Evolutionary conservation across 306 rosid genomes (phyloP).

Genomic region (Casuarina glauca): DNA sequence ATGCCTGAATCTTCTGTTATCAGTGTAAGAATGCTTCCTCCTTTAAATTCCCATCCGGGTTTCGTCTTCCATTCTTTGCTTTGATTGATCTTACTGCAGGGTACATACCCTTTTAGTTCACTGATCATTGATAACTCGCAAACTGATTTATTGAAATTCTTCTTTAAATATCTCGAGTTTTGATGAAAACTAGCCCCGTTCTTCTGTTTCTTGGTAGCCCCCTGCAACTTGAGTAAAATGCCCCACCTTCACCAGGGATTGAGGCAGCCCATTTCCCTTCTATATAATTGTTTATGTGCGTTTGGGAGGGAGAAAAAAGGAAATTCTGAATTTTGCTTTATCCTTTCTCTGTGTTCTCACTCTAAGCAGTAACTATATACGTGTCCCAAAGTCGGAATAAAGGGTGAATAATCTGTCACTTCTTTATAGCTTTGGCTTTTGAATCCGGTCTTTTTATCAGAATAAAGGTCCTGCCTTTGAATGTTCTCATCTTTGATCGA

Average conservation of each 20-base stretch:
- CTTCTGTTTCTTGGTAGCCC: background rate
- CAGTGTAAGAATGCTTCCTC: constrained; percentile 47
- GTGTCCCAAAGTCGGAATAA: too few species aligned
- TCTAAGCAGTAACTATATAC: too few species aligned
- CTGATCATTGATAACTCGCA: background rate
- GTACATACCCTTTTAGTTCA: background rate
- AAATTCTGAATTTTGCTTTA: too few species aligned
- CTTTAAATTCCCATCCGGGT: background rate
- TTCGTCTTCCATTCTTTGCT: background rate
- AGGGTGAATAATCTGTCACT: too few species aligned
- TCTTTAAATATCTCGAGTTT: background rate
- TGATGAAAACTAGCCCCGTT: background rate
- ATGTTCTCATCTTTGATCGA: too few species aligned
- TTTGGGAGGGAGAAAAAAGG: background rate
- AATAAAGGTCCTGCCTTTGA: too few species aligned
- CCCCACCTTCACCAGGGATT: background rate
- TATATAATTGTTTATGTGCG: too few species aligned
- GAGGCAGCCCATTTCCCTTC: background rate
- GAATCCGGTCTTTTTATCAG: too few species aligned
- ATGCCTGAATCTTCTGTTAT: constrained; percentile 80
- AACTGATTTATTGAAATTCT: background rate
- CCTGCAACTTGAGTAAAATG: background rate
- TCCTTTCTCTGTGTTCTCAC: too few species aligned
- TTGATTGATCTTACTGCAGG: background rate
- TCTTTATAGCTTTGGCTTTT: too few species aligned